A percentile compares a stretch with the other conserved stretches of the same genome.
Evolutionary conservation across 1,284 basidiomycete genomes (phyloP).

Genomic region (Rhodotorula sp.): DNA sequence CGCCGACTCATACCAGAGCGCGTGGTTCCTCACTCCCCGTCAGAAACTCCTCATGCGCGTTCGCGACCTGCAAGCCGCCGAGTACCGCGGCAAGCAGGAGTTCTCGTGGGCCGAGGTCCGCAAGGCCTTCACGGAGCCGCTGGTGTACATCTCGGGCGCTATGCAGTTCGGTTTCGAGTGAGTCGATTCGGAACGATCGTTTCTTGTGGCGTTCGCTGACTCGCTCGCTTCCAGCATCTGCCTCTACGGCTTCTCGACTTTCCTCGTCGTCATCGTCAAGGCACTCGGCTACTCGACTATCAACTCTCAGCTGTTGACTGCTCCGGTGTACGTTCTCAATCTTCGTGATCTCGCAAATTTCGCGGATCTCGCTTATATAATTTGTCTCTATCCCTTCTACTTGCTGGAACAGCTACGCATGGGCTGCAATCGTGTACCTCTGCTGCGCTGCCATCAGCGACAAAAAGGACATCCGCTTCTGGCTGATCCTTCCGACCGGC

Average conservation of each 20-base stretch:
- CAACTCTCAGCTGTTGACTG: conserved; percentile 39
- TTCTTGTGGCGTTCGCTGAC: not conserved
- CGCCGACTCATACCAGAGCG: conserved; percentile 15
- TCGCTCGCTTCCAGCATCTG: not conserved
- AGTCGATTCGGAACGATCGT: conserved; percentile 35
- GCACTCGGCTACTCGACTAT: conserved; percentile 39
- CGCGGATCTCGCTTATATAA: too few relatives aligned
- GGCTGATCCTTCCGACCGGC: conserved; percentile 14
- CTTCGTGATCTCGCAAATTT: not conserved
- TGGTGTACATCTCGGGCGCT: conserved; percentile 20
- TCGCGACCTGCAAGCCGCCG: conserved; percentile 38
- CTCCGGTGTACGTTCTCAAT: conserved; percentile 8
- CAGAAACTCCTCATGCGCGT: conserved; percentile 36
- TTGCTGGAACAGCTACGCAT: not conserved
- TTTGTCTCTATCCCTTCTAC: not conserved
- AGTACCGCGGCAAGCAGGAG: conserved; percentile 40
- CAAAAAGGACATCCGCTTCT: conserved; percentile 16
- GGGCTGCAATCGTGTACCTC: conserved; percentile 26
- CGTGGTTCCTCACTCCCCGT: conserved; percentile 42
- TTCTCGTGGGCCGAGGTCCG: conserved; percentile 44
- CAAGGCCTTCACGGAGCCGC: conserved; percentile 17
- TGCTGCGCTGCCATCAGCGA: conserved; percentile 9
- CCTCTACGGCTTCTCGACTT: conserved; percentile 31
- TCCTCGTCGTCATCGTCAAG: conserved; percentile 44
- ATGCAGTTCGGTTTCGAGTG: conserved; percentile 46